Conservation (phyloP, 2,329 filamentous ascomycete species). For the Aspergillus pseudonomiae region DNA sequence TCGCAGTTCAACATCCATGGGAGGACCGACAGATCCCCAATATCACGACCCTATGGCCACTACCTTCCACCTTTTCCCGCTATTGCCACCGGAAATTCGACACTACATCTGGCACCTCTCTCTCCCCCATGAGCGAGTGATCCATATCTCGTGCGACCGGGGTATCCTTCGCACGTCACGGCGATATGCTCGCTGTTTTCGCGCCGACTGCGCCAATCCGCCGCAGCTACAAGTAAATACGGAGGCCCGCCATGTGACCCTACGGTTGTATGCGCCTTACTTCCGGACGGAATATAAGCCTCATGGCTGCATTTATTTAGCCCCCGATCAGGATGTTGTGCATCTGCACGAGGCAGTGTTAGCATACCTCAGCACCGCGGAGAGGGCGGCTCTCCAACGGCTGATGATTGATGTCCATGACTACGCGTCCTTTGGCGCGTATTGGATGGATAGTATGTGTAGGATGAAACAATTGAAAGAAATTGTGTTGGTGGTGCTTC, state of each 20-base stretch:
- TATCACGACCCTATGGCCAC: background rate
- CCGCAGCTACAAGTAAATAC: background rate
- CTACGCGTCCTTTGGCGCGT: background rate
- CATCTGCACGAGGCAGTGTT: background rate
- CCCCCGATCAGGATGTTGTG: background rate
- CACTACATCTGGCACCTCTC: background rate
- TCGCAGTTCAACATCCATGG: too few relatives aligned
- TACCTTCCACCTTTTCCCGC: background rate
- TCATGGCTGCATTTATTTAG: background rate
- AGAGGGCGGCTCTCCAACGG: background rate
- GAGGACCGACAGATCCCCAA: background rate
- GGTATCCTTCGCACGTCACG: background rate
- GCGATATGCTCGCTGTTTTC: background rate
- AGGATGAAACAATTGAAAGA: background rate
- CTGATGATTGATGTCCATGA: background rate
- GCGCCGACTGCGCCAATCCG: background rate
- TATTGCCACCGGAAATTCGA: background rate
- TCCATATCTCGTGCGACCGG: background rate
- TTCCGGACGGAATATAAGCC: background rate
- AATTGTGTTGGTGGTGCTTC: background rate
- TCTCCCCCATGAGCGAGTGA: background rate
- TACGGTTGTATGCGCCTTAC: background rate
- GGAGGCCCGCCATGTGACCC: background rate
- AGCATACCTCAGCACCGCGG: background rate
- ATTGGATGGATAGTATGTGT: background rate